These are phyloP conservation scores for Pyrenochaeta sp. DNA, from an alignment of 2,329 filamentous ascomycete genomes.

Conservation along the genomic window DNA sequence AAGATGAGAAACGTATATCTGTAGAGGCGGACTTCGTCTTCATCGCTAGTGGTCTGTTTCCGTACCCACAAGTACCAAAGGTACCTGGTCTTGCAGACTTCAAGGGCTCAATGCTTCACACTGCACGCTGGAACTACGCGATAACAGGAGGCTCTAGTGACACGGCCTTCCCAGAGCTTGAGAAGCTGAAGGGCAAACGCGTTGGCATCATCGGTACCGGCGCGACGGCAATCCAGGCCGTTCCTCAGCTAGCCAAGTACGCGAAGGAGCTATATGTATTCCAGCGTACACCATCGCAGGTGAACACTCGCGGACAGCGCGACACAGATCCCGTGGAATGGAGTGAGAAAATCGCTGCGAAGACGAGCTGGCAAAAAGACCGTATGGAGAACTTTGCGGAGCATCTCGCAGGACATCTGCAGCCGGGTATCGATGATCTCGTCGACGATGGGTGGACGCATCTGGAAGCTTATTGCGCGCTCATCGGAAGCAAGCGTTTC, in stretches of 20 bases:
- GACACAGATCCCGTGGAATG: slow-evolving; percentile 56
- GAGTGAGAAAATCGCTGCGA: slow-evolving; percentile 41
- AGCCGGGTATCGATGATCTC: slow-evolving; percentile 46
- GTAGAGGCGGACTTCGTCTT: slow-evolving; percentile 50
- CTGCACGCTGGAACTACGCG: slow-evolving; percentile 55
- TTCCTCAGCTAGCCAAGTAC: slow-evolving; percentile 52
- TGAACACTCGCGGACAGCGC: slow-evolving; percentile 45
- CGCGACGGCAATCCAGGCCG: slow-evolving; percentile 53
- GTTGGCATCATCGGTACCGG: slow-evolving; percentile 58
- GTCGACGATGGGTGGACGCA: slow-evolving; percentile 60
- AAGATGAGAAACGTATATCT: slow-evolving; percentile 6
- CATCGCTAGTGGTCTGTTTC: slow-evolving; percentile 52
- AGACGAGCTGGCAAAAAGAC: slow-evolving; percentile 58
- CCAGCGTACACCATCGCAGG: slow-evolving; percentile 54
- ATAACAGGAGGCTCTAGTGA: slow-evolving; percentile 50
- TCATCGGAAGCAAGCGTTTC: slow-evolving; percentile 23
- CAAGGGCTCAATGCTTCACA: slow-evolving; percentile 54
- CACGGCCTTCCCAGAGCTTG: slow-evolving; percentile 35
- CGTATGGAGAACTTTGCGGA: slow-evolving; percentile 55
- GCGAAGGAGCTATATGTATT: slow-evolving; percentile 53
- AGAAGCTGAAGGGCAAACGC: slow-evolving; percentile 47
- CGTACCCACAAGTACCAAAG: slow-evolving; percentile 56
- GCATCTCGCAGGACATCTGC: slow-evolving; percentile 36
- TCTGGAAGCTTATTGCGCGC: slow-evolving; percentile 48
- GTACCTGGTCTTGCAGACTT: slow-evolving; percentile 52